These are phyloP conservation scores for Fusarium veterinarium DNA, from an alignment of 2,329 filamentous ascomycete species.

Conservation along the genomic window DNA sequence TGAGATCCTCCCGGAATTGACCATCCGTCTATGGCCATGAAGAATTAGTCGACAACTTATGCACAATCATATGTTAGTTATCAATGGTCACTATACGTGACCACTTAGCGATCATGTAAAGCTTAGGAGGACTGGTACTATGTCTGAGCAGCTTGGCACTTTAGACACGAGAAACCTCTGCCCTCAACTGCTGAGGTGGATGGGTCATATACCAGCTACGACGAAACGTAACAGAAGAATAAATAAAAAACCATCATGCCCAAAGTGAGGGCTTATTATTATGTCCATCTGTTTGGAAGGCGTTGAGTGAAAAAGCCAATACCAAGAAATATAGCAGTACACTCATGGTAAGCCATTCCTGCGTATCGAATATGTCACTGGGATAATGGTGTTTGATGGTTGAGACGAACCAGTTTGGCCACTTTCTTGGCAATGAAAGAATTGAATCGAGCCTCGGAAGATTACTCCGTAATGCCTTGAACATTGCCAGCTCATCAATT, in stretches of 20 bases:
- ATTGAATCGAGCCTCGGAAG: background rate
- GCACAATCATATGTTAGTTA: background rate
- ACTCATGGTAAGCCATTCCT: background rate
- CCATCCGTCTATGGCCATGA: background rate
- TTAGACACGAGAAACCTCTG: no score
- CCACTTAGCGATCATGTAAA: background rate
- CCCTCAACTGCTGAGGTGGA: no score
- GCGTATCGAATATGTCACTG: background rate
- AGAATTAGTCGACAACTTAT: background rate
- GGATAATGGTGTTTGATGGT: background rate
- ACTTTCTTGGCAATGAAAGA: background rate
- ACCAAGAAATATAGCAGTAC: no score
- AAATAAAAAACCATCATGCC: no score
- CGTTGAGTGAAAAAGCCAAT: background rate
- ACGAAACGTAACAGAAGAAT: no score
- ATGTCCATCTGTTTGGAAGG: no score
- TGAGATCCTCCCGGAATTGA: background rate
- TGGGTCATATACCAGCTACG: no score
- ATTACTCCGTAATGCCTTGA: background rate
- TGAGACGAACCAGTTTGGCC: background rate
- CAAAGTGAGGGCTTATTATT: no score
- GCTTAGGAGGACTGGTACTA: background rate
- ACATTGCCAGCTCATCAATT: constrained; percentile 29
- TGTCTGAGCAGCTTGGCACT: background rate
- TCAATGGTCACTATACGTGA: background rate